Conservation (phyloP, 1,284 basidiomycete genomes). For the Malassezia japonica region DNA sequence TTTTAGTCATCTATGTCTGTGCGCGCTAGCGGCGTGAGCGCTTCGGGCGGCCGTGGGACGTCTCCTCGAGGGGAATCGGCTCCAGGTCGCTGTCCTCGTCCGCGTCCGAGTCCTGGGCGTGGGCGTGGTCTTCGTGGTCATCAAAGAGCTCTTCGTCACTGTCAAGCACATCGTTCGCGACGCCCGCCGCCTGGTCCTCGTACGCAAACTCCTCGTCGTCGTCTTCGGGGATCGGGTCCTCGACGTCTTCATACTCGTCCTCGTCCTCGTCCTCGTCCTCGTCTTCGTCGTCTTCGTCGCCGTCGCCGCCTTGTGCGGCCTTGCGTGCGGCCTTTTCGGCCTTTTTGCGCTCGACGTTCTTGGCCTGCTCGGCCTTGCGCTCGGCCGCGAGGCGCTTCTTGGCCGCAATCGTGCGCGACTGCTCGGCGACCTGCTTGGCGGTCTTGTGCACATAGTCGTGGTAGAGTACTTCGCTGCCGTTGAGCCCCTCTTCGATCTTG, state of each 20-base stretch:
- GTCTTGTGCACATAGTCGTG: slow-evolving; percentile 38
- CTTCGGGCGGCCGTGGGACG: neutral
- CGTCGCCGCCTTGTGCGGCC: slow-evolving; percentile 14
- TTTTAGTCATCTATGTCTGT: slow-evolving; percentile 2
- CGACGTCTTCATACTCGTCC: slow-evolving; percentile 7
- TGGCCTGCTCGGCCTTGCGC: slow-evolving; percentile 29
- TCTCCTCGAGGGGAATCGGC: slow-evolving; percentile 31
- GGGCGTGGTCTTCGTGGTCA: slow-evolving; percentile 22
- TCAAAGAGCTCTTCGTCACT: slow-evolving; percentile 24
- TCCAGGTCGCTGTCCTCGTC: slow-evolving; percentile 29
- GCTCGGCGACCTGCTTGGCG: slow-evolving; percentile 19
- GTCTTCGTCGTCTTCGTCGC: slow-evolving; percentile 15
- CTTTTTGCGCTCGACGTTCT: slow-evolving; percentile 36
- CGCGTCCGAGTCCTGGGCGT: slow-evolving; percentile 17
- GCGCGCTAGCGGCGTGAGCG: neutral
- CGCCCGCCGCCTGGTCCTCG: slow-evolving; percentile 26
- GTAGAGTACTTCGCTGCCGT: slow-evolving; percentile 41
- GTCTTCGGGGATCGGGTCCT: slow-evolving; percentile 9
- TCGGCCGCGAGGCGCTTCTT: slow-evolving; percentile 23
- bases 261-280: slow-evolving; percentile 20
- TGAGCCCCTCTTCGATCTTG: slow-evolving; percentile 85
- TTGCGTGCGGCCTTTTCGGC: slow-evolving; percentile 23
- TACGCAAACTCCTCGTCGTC: slow-evolving; percentile 42
- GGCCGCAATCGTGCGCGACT: slow-evolving; percentile 20
- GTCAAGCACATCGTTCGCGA: slow-evolving; percentile 13